These are phyloP conservation scores for Eustoma russellianum DNA, from an alignment of 257 asterid species.

Conservation along the genomic window DNA sequence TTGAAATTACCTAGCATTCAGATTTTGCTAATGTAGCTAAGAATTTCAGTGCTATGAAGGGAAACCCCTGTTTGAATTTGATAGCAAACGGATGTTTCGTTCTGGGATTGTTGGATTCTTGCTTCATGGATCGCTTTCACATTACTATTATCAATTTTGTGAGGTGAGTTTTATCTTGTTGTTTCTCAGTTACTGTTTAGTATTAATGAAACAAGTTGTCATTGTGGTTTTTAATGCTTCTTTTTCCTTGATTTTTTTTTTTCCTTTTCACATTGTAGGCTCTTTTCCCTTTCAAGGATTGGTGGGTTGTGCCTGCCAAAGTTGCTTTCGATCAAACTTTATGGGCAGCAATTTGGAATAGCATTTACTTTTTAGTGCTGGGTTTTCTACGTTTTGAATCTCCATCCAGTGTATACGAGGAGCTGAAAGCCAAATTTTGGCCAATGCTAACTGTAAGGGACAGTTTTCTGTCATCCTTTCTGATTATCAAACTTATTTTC, in stretches of 20 bases:
- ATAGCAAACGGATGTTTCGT: slow-evolving; percentile 52
- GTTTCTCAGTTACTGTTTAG: slow-evolving; percentile 1
- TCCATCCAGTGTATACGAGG: slow-evolving; percentile 24
- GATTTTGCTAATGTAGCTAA: not conserved
- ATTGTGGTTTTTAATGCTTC: too few species aligned
- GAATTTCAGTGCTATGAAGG: slow-evolving; percentile 61
- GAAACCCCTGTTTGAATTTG: slow-evolving; percentile 59
- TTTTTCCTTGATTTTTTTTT: not conserved
- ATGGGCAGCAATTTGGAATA: slow-evolving; percentile 70
- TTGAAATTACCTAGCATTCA: too few species aligned
- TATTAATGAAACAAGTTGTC: too few species aligned
- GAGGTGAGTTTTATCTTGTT: slow-evolving; percentile 41
- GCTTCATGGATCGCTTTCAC: slow-evolving; percentile 83
- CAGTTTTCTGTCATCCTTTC: not conserved
- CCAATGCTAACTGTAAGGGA: slow-evolving; percentile 58
- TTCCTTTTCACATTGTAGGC: slow-evolving; percentile 26
- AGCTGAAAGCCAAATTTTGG: slow-evolving; percentile 52
- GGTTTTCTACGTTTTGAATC: slow-evolving; percentile 54
- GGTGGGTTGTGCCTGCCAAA: slow-evolving; percentile 81
- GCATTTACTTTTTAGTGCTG: slow-evolving; percentile 48
- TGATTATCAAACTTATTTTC: not conserved
- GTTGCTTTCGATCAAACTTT: slow-evolving; percentile 61
- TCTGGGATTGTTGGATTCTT: slow-evolving; percentile 68
- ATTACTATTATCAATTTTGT: slow-evolving; percentile 63
- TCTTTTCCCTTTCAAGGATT: slow-evolving; percentile 52